Evolutionary conservation across 129 eudicot genomes (phyloP), one percentile per base, ranked within the genome.

Genomic region (Flaveria trinervia): DNA sequence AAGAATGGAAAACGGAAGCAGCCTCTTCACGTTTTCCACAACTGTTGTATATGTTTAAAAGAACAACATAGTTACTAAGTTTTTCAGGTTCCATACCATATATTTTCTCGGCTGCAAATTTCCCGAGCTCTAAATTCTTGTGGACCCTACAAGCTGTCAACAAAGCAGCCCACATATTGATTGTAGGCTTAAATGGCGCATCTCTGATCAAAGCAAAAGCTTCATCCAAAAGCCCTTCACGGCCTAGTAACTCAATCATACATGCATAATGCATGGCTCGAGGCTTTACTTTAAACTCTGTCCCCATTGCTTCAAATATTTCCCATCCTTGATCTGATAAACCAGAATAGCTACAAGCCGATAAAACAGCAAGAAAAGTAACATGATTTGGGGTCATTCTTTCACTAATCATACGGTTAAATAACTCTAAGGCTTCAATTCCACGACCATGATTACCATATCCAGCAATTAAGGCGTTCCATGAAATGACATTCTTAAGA

Each of bases 101-200:
- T 30, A 92, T 84, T 78, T 85, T 77, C 88, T 92, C 98, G 16
- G 96, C 96, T 39, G 94, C 96, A 73, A 88, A 83, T 77, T 84
- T 92, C 45, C 96, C 96, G 11, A 92, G 92, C 65, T 76, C 88
- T 16, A 88, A 66, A 72, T 92, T 92, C 79, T 83, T 88, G 78
- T 90, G 88, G 78, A 86, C 69, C 83, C 98, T 83, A 79, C 98
- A 92, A 74, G 98, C 98, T 17, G 94, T 92, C 65, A 92, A 79
- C 86, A 92, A 85, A 48, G 98, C 92, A 14, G 98, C 96, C 98
- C 98, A 92, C 98, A 90, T 92, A 73, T 92, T 92, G 76, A 84
- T 80, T 0, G 98, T 90, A 12, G 98, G 95, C 76, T 68, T 77
- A 71, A 85, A 80, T 3, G 96, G 94, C 43, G 90, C 93, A 80